Conservation (phyloP, 2,329 filamentous ascomycete genomes). For the Colletotrichum sansevieriae region DNA sequence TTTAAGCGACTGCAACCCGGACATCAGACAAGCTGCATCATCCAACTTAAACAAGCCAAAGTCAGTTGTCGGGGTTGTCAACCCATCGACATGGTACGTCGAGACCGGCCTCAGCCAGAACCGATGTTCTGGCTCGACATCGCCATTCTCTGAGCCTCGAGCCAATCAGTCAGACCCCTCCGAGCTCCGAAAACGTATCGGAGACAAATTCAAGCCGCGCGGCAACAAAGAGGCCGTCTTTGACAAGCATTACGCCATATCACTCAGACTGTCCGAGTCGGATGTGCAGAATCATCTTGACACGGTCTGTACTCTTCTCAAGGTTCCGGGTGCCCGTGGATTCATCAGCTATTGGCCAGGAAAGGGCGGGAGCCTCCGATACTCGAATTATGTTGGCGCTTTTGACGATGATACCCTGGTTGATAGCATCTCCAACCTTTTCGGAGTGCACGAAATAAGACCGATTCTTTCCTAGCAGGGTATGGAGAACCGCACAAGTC, state of each 20-base stretch:
- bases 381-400: conserved; percentile 8
- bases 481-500: background rate
- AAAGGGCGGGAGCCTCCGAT: background rate
- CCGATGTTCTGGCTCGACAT: background rate
- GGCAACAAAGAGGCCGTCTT: background rate
- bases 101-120: background rate
- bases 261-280: background rate
- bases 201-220: background rate
- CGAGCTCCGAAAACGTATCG: background rate
- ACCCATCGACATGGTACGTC: background rate
- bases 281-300: conserved; percentile 6
- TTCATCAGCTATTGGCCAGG: background rate
- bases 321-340: background rate
- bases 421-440: background rate
- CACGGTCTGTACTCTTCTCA: background rate
- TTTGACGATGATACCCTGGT: conserved; percentile 11
- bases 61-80: background rate
- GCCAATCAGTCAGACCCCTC: background rate
- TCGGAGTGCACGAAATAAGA: background rate
- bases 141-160: background rate
- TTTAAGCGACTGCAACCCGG: too few species aligned
- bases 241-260: conserved; percentile 10
- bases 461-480: background rate
- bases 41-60: background rate
- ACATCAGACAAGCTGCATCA: background rate